Conservation (phyloP, 768 basidiomycete species). For the Nidularia sp. region DNA sequence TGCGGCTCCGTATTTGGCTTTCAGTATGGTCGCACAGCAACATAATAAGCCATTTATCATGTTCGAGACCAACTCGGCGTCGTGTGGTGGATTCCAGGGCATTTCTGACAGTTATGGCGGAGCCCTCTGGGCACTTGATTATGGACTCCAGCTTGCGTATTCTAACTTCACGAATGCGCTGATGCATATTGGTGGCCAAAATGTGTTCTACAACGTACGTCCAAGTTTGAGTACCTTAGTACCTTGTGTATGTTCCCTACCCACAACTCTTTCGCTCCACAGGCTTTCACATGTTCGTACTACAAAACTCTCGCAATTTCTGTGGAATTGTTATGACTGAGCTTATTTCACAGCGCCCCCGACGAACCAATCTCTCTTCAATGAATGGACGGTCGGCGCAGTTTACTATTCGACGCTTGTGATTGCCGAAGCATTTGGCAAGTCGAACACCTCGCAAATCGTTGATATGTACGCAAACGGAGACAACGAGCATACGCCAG, state of each 20-base stretch:
- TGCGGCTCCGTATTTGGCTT: conserved; percentile 47
- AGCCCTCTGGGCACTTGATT: conserved; percentile 66
- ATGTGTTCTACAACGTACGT: conserved; percentile 60
- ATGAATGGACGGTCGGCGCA: conserved; percentile 74
- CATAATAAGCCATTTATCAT: conserved; percentile 51
- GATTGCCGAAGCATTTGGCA: conserved; percentile 68
- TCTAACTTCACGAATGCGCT: conserved; percentile 52
- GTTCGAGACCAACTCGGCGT: conserved; percentile 70
- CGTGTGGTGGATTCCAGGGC: conserved; percentile 69
- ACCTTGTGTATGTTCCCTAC: not conserved
- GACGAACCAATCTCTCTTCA: conserved; percentile 53
- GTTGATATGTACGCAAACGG: conserved; percentile 56
- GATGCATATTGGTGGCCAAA: conserved; percentile 63
- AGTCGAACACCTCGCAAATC: conserved; percentile 57
- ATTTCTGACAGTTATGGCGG: conserved; percentile 60
- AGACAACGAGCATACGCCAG: conserved; percentile 54
- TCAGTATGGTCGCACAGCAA: conserved; percentile 38
- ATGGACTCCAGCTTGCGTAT: conserved; percentile 59
- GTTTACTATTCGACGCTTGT: conserved; percentile 73
- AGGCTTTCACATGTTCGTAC: conserved; percentile 7
- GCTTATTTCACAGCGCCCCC: conserved; percentile 32
- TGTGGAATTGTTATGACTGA: no score
- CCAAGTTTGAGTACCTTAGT: conserved; percentile 12
- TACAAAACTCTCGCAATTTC: not conserved
- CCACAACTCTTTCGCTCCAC: not conserved